Evolutionary conservation across 345 rosid species (phyloP), one percentile per base, ranked within the genome.

Genomic region (Lepidium sativum): DNA sequence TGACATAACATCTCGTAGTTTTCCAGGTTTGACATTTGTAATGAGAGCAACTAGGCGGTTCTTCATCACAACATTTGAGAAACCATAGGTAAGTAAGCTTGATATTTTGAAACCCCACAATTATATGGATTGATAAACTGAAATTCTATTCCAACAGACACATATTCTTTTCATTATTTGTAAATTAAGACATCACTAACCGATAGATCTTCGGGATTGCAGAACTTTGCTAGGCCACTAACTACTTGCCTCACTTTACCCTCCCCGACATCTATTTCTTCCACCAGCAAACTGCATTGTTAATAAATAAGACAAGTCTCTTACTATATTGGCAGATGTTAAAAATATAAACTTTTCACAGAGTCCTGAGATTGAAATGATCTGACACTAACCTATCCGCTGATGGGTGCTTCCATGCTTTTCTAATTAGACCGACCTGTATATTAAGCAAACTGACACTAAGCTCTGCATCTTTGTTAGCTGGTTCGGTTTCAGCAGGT

Each of bases 1-100:
- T 2, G 97, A 90, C 87, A 78, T 63, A 37, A 90, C 84, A 77
- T 94, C 99, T 63, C 97, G 80, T 60, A 94, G 83, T 80, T 94
- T 94, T 81, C 99, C 99, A 43, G 97, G 92, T 80, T 94, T 94
- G 25, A 94, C 99, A 79, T 94, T 94, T 60, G 95, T 94, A 59
- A 94, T 90, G 73, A 90, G 82, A 60, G 62, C 95, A 16, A 88
- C 92, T 35, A 47, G 81, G 9, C 97, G 86, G 43, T 88, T 88
- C 99, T 90, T 80, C 81, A 80, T 23, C 51, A 68, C 68, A 80
- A 13, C 60, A 78, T 60, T 3, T 52, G 60, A 60, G 51, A 29
- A 73, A 58, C 29, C 23, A 40, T 13, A 37, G 61, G 57, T 54
- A 68, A 47, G 45, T 70, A 33, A 65, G 59, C 17, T 54, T 56